phyloP scores from a whole-genome alignment of 1,139 yeast genomes.

The Kodamaea sp. region DNA sequence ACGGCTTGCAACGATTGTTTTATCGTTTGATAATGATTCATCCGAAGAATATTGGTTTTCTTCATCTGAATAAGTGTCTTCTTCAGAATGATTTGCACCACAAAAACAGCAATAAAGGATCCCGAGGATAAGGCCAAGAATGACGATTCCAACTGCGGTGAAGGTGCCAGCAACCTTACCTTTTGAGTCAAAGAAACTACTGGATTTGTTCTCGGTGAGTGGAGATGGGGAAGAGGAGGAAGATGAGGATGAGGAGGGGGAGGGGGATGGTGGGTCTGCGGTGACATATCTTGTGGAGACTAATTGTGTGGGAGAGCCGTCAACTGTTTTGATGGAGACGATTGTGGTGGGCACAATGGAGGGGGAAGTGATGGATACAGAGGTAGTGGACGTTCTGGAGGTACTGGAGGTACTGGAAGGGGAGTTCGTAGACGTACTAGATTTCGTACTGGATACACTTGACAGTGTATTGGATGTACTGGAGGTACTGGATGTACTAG shows the following conservation, averaged over 20 bases:
- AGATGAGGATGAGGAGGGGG: conserved; percentile 5
- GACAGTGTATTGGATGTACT: conserved; percentile 1
- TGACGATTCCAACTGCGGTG: conserved; percentile 62
- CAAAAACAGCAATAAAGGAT: conserved; percentile 40
- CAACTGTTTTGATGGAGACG: conserved; percentile 25
- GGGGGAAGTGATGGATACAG: conserved; percentile 11
- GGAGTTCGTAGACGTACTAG: conserved; percentile 10
- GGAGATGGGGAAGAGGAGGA: conserved; percentile 10
- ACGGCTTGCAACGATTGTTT: conserved; percentile 14
- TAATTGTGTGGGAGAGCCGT: conserved; percentile 20
- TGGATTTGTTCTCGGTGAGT: conserved; percentile 8
- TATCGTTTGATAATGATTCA: conserved; percentile 26
- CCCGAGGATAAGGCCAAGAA: conserved; percentile 34
- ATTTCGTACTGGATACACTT: conserved; percentile 5
- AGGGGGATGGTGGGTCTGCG: conserved; percentile 1
- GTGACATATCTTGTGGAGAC: conserved; percentile 24
- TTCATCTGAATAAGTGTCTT: conserved; percentile 36
- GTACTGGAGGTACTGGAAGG: conserved; percentile 5
- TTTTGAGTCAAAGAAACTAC: conserved; percentile 48
- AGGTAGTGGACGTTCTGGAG: conserved; percentile 2
- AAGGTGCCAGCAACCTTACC: conserved; percentile 76
- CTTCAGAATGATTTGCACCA: conserved; percentile 15
- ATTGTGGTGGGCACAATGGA: conserved; percentile 18
- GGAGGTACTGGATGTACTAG: conserved; percentile 2
- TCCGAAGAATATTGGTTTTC: conserved; percentile 37